These are phyloP conservation scores for Vaccinium darrowii DNA, from an alignment of 148 eudicot species.

Conservation along the genomic window DNA sequence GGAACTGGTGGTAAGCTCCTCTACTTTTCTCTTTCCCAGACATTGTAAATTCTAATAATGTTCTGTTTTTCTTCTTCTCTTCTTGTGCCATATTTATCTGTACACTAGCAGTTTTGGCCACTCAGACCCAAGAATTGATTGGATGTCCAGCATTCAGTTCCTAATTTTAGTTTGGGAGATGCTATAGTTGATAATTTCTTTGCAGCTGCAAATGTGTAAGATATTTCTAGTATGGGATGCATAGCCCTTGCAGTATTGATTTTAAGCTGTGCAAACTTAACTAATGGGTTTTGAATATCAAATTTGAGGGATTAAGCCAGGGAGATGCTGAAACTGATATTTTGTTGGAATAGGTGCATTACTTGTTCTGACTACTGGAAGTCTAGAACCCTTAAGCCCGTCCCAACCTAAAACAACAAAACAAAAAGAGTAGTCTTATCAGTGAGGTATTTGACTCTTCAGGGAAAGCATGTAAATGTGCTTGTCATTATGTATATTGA, in stretches of 20 bases:
- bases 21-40: neutral
- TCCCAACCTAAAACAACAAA: neutral
- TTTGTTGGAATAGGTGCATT: neutral
- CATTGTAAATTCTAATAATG: neutral
- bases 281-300: neutral
- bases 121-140: neutral
- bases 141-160: neutral
- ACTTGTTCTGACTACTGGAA: neutral
- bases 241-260: neutral
- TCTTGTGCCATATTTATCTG: neutral
- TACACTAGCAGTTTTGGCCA: neutral
- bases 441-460: neutral
- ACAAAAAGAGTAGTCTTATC: neutral
- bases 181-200: neutral
- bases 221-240: constrained; percentile 2
- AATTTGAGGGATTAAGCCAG: neutral
- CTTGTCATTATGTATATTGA: neutral
- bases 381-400: neutral
- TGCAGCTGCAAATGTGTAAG: neutral
- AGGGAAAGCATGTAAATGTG: neutral
- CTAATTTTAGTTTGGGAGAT: constrained; percentile 11
- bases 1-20: constrained; percentile 57
- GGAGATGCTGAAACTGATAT: constrained; percentile 2
- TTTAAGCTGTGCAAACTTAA: neutral
- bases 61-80: constrained; percentile 10